These are phyloP conservation scores for Claviceps sp. DNA, from an alignment of 2,329 filamentous ascomycete genomes.

Conservation along the genomic window DNA sequence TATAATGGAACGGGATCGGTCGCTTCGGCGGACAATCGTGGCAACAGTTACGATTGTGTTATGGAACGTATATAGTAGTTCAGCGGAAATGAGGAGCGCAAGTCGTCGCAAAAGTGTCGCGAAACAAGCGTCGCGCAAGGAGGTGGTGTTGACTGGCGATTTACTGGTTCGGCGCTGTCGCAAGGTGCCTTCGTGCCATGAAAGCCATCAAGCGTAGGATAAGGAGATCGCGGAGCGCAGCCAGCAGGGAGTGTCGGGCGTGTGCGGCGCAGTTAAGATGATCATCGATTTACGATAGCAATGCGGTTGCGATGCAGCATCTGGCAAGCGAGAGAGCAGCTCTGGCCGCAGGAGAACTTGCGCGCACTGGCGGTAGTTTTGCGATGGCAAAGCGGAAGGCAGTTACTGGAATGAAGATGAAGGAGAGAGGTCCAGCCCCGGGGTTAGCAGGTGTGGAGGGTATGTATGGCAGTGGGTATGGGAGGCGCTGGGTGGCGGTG, in stretches of 20 bases:
- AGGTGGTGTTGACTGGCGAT: neutral
- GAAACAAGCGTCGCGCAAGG: neutral
- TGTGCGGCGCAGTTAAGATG: neutral
- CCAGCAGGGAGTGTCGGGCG: neutral
- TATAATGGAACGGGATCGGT: conserved; percentile 3
- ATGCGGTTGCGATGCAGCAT: neutral
- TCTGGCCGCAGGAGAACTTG: conserved; percentile 3
- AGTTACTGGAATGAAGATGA: conserved; percentile 16
- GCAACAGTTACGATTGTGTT: neutral
- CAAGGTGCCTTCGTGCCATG: neutral
- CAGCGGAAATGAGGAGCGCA: neutral
- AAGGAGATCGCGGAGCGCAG: neutral
- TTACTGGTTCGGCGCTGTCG: neutral
- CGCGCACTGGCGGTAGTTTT: conserved; percentile 10
- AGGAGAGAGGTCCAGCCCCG: conserved; percentile 14
- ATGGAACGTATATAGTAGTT: neutral
- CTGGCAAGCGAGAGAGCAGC: conserved; percentile 1
- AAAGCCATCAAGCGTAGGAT: neutral
- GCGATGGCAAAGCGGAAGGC: conserved; percentile 15
- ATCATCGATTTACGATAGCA: conserved; percentile 5
- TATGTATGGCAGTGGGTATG: conserved; percentile 8
- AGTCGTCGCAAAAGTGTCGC: neutral
- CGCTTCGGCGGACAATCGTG: conserved; percentile 1
- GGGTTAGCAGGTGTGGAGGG: conserved; percentile 6
- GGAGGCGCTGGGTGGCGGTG: neutral